Base-by-base conservation (phyloP, 2,329 filamentous ascomycete species). In the Claviceps africana region DNA sequence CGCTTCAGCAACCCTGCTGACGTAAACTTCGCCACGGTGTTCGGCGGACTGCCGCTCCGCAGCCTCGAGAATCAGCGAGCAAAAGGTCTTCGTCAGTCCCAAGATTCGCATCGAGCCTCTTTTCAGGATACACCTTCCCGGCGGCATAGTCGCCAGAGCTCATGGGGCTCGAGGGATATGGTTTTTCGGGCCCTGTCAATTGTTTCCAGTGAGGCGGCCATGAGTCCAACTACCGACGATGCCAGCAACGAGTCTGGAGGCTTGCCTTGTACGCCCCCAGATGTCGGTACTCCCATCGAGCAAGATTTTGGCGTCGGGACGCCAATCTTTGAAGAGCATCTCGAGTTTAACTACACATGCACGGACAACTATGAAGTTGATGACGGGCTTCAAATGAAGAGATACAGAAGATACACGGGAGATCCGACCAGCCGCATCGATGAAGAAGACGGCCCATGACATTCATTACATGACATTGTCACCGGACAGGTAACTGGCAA, bases 251-350 rank as follows among this genome's bases (percentile, higher is more conserved):
- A 62, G 10, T 56, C 54, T 11, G 51, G 48, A 47, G 64, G 64
- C 4, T 52, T 65, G 15, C 66, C 67, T 0, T 65, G 66, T 0
- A 70, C 69, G 3, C 69, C 69, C 4, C 64, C 64, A 15, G 69
- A 72, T 46, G 57, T 62, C 43, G 64, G 67, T 11, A 65, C 62
- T 51, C 64, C 65, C 8, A 57, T 60, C 19, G 64, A 64, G 9
- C 59, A 56, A 53, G 58, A 60, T 22, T 62, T 57, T 21, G 56
- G 58, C 28, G 50, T 62, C 17, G 57, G 53, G 54, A 62, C 53
- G 55, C 58, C 51, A 49, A 56, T 56, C 1, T 53, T 58, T 35
- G 61, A 59, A 3, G 62, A 62, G 39, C 42, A 56, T 6, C 53
- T 55, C 9, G 64, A 67, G 19, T 58, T 54, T 33, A 62, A 64